Base-by-base conservation (phyloP, 345 rosid species). In the Triadica sebifera region DNA sequence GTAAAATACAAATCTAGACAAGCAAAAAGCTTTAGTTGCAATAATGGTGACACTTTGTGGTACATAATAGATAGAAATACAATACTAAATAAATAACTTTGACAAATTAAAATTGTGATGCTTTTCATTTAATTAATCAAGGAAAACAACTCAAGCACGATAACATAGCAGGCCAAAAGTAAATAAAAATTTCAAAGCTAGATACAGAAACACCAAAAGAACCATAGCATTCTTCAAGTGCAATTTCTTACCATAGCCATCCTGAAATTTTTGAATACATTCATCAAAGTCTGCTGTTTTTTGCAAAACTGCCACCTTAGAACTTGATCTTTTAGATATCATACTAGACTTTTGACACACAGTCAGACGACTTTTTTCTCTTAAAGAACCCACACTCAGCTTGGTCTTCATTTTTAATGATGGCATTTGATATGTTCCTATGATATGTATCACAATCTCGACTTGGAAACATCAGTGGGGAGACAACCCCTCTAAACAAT, bases 371-470 rank as follows among this genome's bases (percentile, higher is more conserved):
- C 73, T 79, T 62, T 80, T 87, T 82, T 85, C 91, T 77, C 81
- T 75, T 77, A 80, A 57, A 72, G 86, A 75, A 59, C 80, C 81
- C 39, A 65, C 67, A 84, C 82, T 79, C 69, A 74, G 57, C 74
- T 83, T 89, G 82, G 85, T 70, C 87, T 87, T 87, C 91, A 89
- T 87, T 82, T 83, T 86, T 81, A 83, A 49, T n/a, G 89, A 80
- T 86, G 93, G 93, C 93, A 89, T 89, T 87, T 87, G 91, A 81
- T 79, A 82, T 74, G 72, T 74, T 70, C 69, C 22, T 74, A 29
- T 57, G 73, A 79, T 69, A 53, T 75, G 73, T 66, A 69, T 68
- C 82, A 72, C 84, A 77, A 79, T 79, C 84, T 82, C 29, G 81
- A 78, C 74, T 77, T 69, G n/a, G 24, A 82, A 86, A 84, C 86